phyloP scores from a whole-genome alignment of 306 rosid species.

The Psophocarpus tetragonolobus region DNA sequence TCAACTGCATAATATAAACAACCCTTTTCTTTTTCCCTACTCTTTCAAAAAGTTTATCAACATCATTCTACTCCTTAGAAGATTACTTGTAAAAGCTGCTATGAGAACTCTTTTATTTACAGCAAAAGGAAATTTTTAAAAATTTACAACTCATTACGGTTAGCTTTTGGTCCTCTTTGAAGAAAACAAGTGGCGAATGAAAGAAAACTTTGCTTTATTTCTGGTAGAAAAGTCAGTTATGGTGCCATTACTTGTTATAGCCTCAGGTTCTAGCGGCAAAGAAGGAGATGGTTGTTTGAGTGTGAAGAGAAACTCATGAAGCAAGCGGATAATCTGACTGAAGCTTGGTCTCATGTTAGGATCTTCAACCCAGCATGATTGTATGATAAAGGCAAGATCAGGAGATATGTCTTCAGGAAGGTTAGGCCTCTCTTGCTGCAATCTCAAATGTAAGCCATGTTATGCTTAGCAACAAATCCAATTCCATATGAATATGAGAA shows the following conservation, averaged over 20 bases:
- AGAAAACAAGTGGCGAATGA: slow-evolving; percentile 69
- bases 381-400: slow-evolving; percentile 72
- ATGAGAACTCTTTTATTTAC: slow-evolving; percentile 27
- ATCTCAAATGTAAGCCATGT: slow-evolving; percentile 31
- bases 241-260: slow-evolving; percentile 50
- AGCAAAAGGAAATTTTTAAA: slow-evolving; percentile 36
- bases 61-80: slow-evolving; percentile 18
- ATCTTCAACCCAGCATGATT: slow-evolving; percentile 89
- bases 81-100: slow-evolving; percentile 12
- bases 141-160: slow-evolving; percentile 46
- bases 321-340: slow-evolving; percentile 78
- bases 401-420: slow-evolving; percentile 68
- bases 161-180: slow-evolving; percentile 68
- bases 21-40: slow-evolving; percentile 22
- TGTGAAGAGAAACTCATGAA: slow-evolving; percentile 60
- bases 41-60: slow-evolving; percentile 23
- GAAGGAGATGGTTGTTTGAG: slow-evolving; percentile 52
- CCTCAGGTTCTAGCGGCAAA: slow-evolving; percentile 36
- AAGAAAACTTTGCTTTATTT: slow-evolving; percentile 66
- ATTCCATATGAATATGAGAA: not conserved
- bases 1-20: slow-evolving; percentile 7
- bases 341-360: slow-evolving; percentile 73
- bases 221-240: slow-evolving; percentile 60
- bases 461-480: slow-evolving; percentile 16
- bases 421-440: slow-evolving; percentile 87